These are phyloP conservation scores for Aspergillus sp. DNA, from an alignment of 2,329 filamentous ascomycete species.

Conservation along the genomic window DNA sequence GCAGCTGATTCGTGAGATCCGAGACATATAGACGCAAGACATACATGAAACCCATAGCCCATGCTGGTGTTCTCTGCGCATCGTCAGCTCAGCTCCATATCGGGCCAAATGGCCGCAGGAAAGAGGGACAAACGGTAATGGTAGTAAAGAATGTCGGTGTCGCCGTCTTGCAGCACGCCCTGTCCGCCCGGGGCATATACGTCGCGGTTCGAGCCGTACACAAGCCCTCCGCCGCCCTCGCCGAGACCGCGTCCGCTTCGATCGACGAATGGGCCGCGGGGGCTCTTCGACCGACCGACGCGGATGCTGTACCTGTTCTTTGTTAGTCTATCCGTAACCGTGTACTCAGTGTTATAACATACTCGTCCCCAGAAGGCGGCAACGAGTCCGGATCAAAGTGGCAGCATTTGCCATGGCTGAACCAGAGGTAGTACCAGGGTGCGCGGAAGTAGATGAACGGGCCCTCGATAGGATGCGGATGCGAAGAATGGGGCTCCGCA, in stretches of 20 bases:
- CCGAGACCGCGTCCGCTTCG: constrained; percentile 47
- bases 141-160: constrained; percentile 24
- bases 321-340: too few species aligned
- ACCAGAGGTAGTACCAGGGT: constrained; percentile 27
- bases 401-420: constrained; percentile 26
- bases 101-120: too few species aligned
- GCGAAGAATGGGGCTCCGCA: constrained; percentile 18
- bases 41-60: constrained; percentile 21
- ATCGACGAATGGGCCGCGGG: constrained; percentile 46
- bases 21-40: constrained; percentile 5
- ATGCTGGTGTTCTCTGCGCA: constrained; percentile 21
- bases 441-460: constrained; percentile 19
- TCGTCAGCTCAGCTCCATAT: constrained; percentile 15
- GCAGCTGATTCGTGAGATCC: constrained; percentile 10
- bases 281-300: constrained; percentile 49
- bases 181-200: constrained; percentile 60
- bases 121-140: too few species aligned
- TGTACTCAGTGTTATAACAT: too few species aligned
- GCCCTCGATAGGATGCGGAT: constrained; percentile 23
- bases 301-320: constrained; percentile 50
- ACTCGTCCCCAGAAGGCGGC: constrained; percentile 47
- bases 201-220: constrained; percentile 50
- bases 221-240: constrained; percentile 49
- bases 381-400: constrained; percentile 17
- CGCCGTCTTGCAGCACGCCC: constrained; percentile 45